Conservation (phyloP, 2,329 filamentous ascomycete genomes). For the Lasiodiplodia sp. region DNA sequence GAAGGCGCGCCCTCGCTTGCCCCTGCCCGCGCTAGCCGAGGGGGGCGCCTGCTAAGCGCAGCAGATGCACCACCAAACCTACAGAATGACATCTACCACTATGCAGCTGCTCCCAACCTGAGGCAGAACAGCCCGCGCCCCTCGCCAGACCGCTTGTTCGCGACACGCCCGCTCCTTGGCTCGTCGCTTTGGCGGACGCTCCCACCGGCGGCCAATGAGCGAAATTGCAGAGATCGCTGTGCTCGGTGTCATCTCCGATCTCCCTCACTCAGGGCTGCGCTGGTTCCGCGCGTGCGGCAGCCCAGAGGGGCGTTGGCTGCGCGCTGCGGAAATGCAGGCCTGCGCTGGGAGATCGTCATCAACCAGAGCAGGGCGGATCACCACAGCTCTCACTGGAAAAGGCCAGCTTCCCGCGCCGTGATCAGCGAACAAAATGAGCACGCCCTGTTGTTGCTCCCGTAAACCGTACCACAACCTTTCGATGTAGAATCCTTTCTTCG, state of each 20-base stretch:
- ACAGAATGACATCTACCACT: neutral
- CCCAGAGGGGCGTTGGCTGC: neutral
- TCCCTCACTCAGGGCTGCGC: neutral
- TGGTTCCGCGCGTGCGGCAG: neutral
- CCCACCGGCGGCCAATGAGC: neutral
- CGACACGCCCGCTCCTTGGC: neutral
- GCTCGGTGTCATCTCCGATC: neutral
- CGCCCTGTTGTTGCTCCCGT: slow-evolving; percentile 24
- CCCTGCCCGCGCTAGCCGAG: slow-evolving; percentile 5
- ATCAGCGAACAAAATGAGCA: slow-evolving; percentile 35
- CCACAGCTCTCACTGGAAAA: neutral
- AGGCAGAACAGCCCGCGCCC: neutral
- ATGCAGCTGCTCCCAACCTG: too few relatives aligned
- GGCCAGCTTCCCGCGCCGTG: slow-evolving; percentile 26
- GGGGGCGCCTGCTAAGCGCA: neutral
- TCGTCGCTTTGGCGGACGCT: neutral
- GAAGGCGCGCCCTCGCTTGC: slow-evolving; percentile 6
- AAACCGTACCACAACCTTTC: neutral
- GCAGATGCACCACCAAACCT: neutral
- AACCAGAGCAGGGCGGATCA: neutral
- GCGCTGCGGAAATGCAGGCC: slow-evolving; percentile 1
- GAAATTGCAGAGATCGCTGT: neutral
- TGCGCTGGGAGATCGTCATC: slow-evolving; percentile 19
- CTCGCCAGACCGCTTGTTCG: neutral
- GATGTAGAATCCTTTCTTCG: slow-evolving; percentile 5